Conservation (phyloP, 805 yeast genomes). For the Wickerhamomyces pijperi region DNA sequence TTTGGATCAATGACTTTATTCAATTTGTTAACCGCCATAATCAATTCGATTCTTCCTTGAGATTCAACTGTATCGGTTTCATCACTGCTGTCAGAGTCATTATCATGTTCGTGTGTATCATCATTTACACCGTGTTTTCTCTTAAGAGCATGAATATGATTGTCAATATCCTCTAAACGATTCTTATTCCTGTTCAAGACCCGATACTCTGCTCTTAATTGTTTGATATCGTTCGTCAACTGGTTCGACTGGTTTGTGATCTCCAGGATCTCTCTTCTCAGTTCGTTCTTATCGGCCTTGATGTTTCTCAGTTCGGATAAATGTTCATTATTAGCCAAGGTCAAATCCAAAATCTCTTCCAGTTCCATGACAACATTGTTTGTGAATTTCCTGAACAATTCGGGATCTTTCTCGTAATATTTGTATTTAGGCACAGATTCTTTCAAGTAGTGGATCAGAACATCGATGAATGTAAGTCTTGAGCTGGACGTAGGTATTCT, state of each 20-base stretch:
- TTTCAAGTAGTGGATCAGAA: slow-evolving; percentile 8
- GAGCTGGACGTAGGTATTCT: slow-evolving; percentile 11
- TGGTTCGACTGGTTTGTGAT: slow-evolving; percentile 18
- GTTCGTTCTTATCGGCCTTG: slow-evolving; percentile 19
- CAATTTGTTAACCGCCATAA: slow-evolving; percentile 18
- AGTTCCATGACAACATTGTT: neutral
- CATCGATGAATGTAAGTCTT: slow-evolving; percentile 13
- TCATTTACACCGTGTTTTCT: neutral
- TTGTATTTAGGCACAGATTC: slow-evolving; percentile 3
- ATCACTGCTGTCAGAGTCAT: neutral
- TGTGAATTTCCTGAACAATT: slow-evolving; percentile 16
- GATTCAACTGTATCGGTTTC: neutral
- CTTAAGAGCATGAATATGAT: slow-evolving; percentile 9
- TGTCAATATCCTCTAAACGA: slow-evolving; percentile 2
- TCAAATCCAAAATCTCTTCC: slow-evolving; percentile 22
- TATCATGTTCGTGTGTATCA: slow-evolving; percentile 3
- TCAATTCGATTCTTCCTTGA: slow-evolving; percentile 1
- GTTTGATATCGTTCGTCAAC: slow-evolving; percentile 17
- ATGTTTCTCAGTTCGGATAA: slow-evolving; percentile 19
- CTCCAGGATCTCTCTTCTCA: slow-evolving; percentile 20
- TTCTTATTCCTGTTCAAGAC: slow-evolving; percentile 6
- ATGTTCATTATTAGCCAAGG: slow-evolving; percentile 24
- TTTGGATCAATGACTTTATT: slow-evolving; percentile 19
- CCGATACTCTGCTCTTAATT: slow-evolving; percentile 14
- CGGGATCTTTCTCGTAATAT: slow-evolving; percentile 15